Evolutionary conservation across 2,329 filamentous ascomycete species (phyloP).

Genomic region (Ramichloridium luteum): DNA sequence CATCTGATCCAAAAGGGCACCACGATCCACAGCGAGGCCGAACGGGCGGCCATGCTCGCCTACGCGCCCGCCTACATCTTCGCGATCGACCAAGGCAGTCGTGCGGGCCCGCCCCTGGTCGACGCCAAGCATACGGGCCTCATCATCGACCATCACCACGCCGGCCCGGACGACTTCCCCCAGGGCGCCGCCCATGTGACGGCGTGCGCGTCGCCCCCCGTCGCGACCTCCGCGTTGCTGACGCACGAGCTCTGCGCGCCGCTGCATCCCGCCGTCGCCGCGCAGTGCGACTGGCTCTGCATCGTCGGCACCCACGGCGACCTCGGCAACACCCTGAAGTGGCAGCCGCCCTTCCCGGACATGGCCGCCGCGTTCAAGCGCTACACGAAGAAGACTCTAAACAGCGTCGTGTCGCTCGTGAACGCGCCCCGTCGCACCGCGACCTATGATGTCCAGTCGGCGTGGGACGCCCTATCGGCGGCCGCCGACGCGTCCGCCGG

Average conservation of each 20-base stretch:
- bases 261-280: slow-evolving; percentile 40
- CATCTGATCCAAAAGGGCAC: slow-evolving; percentile 50
- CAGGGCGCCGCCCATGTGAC: slow-evolving; percentile 43
- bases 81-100: slow-evolving; percentile 54
- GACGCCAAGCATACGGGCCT: slow-evolving; percentile 39
- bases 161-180: slow-evolving; percentile 46
- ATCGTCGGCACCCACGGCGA: slow-evolving; percentile 54
- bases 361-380: slow-evolving; percentile 49
- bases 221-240: slow-evolving; percentile 52
- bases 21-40: slow-evolving; percentile 44
- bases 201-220: slow-evolving; percentile 51
- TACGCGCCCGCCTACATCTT: slow-evolving; percentile 46
- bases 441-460: slow-evolving; percentile 46
- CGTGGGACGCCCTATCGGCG: slow-evolving; percentile 46
- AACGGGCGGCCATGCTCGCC: slow-evolving; percentile 40
- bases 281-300: slow-evolving; percentile 31
- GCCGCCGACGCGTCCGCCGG: slow-evolving; percentile 37
- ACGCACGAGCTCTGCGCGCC: slow-evolving; percentile 51
- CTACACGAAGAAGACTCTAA: slow-evolving; percentile 50
- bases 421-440: slow-evolving; percentile 54
- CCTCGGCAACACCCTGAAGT: slow-evolving; percentile 52
- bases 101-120: slow-evolving; percentile 42
- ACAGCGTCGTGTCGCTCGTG: slow-evolving; percentile 50
- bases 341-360: slow-evolving; percentile 54
- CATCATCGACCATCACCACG: slow-evolving; percentile 54